Evolutionary conservation across 768 basidiomycete species (phyloP).

Genomic region (Tubosaeta sp.): DNA sequence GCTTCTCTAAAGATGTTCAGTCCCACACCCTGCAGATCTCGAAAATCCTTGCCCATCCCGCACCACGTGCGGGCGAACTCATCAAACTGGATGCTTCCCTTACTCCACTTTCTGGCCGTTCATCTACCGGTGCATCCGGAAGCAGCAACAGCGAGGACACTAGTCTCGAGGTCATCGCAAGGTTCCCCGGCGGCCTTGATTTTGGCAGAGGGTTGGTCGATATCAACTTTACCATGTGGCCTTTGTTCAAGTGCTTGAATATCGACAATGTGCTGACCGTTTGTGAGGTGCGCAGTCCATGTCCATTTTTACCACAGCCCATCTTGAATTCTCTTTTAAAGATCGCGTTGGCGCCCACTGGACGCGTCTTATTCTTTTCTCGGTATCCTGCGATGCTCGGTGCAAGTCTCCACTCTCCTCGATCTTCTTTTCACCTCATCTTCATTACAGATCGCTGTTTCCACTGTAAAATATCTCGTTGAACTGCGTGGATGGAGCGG

Average conservation of each 20-base stretch:
- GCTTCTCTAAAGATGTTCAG: conserved; percentile 91
- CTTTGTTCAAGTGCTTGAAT: conserved; percentile 87
- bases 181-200: conserved; percentile 91
- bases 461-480: conserved; percentile 85
- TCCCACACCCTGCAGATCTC: conserved; percentile 88
- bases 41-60: conserved; percentile 82
- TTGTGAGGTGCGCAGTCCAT: conserved; percentile 61
- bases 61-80: conserved; percentile 82
- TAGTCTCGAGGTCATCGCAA: conserved; percentile 76
- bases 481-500: conserved; percentile 93
- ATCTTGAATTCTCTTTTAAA: conserved; percentile 21
- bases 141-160: conserved; percentile 33
- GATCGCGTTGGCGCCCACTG: conserved; percentile 86
- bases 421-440: conserved; percentile 1
- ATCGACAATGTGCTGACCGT: conserved; percentile 92
- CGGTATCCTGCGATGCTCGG: conserved; percentile 90
- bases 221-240: conserved; percentile 97
- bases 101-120: conserved; percentile 39
- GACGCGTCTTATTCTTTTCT: conserved; percentile 83
- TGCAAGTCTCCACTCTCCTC: conserved; percentile 34
- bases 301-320: neutral
- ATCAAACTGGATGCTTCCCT: conserved; percentile 83
- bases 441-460: conserved; percentile 67
- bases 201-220: conserved; percentile 89
- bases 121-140: conserved; percentile 38